Conservation (phyloP, 2,329 filamentous ascomycete species). For the Byssothecium circinans region DNA sequence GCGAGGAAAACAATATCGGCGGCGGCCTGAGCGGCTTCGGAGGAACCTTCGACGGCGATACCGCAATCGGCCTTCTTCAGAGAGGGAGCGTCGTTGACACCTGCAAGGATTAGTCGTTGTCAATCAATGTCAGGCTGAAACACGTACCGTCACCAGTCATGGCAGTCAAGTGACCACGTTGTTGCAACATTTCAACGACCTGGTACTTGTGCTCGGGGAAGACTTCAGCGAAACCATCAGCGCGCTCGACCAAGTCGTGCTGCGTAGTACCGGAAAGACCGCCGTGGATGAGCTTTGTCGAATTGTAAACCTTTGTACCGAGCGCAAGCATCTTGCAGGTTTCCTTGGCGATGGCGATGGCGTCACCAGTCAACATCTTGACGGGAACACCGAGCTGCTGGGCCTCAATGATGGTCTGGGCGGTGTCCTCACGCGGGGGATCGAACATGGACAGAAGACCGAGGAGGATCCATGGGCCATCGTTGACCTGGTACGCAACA, state of each 20-base stretch:
- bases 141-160: conserved; percentile 70
- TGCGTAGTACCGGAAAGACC: conserved; percentile 72
- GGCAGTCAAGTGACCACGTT: conserved; percentile 71
- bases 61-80: conserved; percentile 75
- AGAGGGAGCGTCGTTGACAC: conserved; percentile 73
- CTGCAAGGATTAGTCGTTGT: conserved; percentile 20
- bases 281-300: conserved; percentile 74
- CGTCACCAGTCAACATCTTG: conserved; percentile 82
- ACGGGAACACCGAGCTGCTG: conserved; percentile 75
- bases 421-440: conserved; percentile 76
- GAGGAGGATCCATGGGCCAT: conserved; percentile 72
- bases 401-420: conserved; percentile 75
- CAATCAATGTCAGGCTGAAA: neutral
- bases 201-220: conserved; percentile 78
- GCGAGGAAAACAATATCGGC: conserved; percentile 76
- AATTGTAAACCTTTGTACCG: conserved; percentile 80
- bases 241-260: conserved; percentile 75
- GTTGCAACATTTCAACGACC: conserved; percentile 74
- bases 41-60: conserved; percentile 72
- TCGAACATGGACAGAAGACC: conserved; percentile 82
- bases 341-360: conserved; percentile 78
- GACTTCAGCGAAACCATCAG: conserved; percentile 73
- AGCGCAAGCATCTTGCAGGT: conserved; percentile 81
- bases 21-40: conserved; percentile 71
- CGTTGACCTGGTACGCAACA: conserved; percentile 77